These are phyloP conservation scores for Circinella umbellata DNA, from an alignment of 371 early-diverging fungal species.

Conservation along the genomic window DNA sequence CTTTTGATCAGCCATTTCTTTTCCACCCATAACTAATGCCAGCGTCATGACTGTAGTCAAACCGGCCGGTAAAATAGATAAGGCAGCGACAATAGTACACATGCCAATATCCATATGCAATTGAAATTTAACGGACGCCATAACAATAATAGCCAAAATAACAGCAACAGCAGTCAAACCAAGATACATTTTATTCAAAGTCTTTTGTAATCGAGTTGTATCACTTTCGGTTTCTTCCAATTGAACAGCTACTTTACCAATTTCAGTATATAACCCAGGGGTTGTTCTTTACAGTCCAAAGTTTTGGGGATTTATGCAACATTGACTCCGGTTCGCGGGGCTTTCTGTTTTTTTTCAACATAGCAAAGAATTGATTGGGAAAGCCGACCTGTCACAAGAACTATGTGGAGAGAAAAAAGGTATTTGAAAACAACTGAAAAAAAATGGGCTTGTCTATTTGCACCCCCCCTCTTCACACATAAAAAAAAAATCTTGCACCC, in stretches of 20 bases:
- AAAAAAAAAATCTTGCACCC: too few species aligned
- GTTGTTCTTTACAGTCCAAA: too few species aligned
- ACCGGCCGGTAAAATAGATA: conserved; percentile 96
- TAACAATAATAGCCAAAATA: conserved; percentile 58
- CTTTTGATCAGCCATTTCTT: conserved; percentile 84
- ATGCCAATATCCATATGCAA: conserved; percentile 64
- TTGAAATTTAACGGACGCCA: conserved; percentile 61
- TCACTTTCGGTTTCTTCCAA: background rate
- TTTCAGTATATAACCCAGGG: conserved; percentile 90
- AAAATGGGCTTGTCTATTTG: too few species aligned
- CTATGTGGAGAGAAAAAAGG: conserved; percentile 36
- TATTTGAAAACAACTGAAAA: conserved; percentile 4
- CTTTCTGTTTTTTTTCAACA: too few species aligned
- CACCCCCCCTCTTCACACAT: too few species aligned
- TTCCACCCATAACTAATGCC: conserved; percentile 92
- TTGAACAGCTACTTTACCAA: conserved; percentile 81
- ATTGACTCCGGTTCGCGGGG: too few species aligned
- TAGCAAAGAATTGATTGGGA: conserved; percentile 51
- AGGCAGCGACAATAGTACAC: conserved; percentile 84
- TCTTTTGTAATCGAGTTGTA: conserved; percentile 48
- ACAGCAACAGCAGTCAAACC: conserved; percentile 59
- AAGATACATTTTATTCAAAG: conserved; percentile 66
- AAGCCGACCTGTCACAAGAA: conserved; percentile 24
- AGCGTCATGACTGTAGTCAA: conserved; percentile 89
- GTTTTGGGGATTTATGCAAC: too few species aligned